Conservation (phyloP, 1,284 basidiomycete genomes). For the Calocybe gambosa region DNA sequence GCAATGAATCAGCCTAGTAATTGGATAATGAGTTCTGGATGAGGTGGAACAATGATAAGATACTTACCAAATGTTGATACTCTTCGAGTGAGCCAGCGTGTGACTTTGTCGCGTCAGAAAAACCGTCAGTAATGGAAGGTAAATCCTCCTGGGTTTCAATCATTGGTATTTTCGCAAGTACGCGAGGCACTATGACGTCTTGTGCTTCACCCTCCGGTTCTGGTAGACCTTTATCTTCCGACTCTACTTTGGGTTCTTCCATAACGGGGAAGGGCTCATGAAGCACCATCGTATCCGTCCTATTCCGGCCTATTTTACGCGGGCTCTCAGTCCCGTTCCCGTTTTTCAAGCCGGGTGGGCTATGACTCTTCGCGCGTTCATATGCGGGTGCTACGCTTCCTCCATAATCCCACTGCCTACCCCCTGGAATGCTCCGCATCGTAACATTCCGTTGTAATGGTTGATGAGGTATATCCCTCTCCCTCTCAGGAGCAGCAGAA, state of each 20-base stretch:
- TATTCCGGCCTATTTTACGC: slow-evolving; percentile 47
- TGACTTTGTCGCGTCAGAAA: slow-evolving; percentile 7
- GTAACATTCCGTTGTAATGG: slow-evolving; percentile 3
- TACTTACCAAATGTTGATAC: not conserved
- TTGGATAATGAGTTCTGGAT: not conserved
- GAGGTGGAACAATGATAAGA: not conserved
- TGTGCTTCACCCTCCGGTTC: too few relatives aligned
- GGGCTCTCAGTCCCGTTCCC: slow-evolving; percentile 38
- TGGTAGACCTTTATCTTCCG: not conserved
- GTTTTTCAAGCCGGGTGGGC: slow-evolving; percentile 23
- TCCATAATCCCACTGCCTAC: slow-evolving; percentile 14
- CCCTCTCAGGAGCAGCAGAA: slow-evolving; percentile 1
- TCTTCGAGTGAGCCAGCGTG: not conserved
- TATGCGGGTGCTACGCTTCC: slow-evolving; percentile 2
- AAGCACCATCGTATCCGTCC: slow-evolving; percentile 76
- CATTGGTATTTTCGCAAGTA: not conserved
- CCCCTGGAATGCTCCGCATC: not conserved
- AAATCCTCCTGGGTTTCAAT: slow-evolving; percentile 6
- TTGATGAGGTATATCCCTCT: not conserved
- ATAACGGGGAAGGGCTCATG: slow-evolving; percentile 39
- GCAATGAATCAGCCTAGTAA: slow-evolving; percentile 10
- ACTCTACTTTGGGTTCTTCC: slow-evolving; percentile 18
- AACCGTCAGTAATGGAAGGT: slow-evolving; percentile 5
- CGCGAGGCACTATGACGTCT: not conserved
- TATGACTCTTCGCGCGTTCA: slow-evolving; percentile 18